phyloP scores from a whole-genome alignment of 106 monocot genomes.

The Dendrobium chrysotoxum region DNA sequence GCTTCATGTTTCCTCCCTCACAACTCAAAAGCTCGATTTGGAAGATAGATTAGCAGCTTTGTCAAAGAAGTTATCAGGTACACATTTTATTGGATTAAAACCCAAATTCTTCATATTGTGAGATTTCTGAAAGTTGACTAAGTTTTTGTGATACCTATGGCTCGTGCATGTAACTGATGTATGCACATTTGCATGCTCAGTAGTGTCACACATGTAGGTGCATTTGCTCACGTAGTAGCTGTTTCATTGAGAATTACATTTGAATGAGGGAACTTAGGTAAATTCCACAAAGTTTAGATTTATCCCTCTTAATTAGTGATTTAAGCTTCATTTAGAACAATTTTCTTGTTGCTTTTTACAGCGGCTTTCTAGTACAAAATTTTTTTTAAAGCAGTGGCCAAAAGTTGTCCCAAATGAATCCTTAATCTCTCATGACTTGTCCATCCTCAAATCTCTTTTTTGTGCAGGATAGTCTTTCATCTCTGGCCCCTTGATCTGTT shows the following conservation, averaged over 20 bases:
- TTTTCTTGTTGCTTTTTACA: no score
- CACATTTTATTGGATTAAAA: not conserved
- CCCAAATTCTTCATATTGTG: not conserved
- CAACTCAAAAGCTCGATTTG: constrained; percentile 64
- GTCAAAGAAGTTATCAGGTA: constrained; percentile 73
- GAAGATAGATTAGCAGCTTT: constrained; percentile 61
- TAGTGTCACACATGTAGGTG: not conserved
- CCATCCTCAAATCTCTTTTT: not conserved
- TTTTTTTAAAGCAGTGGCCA: no score
- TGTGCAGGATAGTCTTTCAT: not conserved
- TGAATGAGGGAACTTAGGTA: not conserved
- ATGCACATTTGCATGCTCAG: not conserved
- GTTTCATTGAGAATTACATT: not conserved
- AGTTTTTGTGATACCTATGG: not conserved
- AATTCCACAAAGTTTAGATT: not conserved
- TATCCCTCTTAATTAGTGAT: not conserved
- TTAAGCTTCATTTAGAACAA: not conserved
- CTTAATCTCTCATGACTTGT: not conserved
- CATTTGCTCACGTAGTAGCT: not conserved
- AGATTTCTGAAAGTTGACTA: not conserved
- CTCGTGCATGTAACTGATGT: no score
- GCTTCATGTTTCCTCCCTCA: constrained; percentile 37
- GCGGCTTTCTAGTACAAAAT: no score
- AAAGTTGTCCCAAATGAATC: no score
- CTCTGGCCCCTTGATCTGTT: not conserved